Evolutionary conservation across 192 early-diverging fungal species (phyloP).

Genomic region (Podila verticillata): DNA sequence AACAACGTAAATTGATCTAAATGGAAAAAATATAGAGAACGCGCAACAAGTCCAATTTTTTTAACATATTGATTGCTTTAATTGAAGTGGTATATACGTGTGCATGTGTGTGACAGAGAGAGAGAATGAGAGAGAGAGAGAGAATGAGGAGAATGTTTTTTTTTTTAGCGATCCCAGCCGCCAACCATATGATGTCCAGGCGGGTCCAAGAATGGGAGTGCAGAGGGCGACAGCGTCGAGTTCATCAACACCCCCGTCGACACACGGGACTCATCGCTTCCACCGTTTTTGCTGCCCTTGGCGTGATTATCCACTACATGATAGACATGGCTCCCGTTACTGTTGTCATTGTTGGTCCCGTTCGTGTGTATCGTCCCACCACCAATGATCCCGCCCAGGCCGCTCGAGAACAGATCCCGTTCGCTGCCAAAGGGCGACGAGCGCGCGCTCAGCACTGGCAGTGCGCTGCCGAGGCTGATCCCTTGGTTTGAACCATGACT

Average conservation of each 20-base stretch:
- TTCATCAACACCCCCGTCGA: background rate
- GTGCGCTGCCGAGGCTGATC: conserved; percentile 3
- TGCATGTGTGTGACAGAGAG: background rate
- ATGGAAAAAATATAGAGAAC: background rate
- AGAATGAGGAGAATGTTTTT: background rate
- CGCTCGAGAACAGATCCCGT: conserved; percentile 44
- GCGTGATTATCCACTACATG: background rate
- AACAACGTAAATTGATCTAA: background rate
- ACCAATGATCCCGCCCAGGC: conserved; percentile 44
- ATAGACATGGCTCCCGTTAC: conserved; percentile 3
- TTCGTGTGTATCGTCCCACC: conserved; percentile 39
- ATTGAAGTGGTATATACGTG: background rate
- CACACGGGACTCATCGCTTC: background rate
- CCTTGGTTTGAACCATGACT: background rate
- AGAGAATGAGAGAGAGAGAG: too few relatives aligned
- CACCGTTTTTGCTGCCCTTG: background rate
- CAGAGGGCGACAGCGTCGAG: conserved; percentile 33
- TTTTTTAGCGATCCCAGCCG: conserved; percentile 30
- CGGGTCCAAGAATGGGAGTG: conserved; percentile 33
- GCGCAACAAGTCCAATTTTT: background rate
- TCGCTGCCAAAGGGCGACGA: conserved; percentile 17
- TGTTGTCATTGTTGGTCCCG: conserved; percentile 14
- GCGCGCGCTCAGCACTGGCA: background rate
- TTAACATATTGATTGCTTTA: too few relatives aligned
- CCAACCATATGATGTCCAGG: conserved; percentile 35